Conservation (phyloP, 192 early-diverging fungal species). For the Coemansia sp. region DNA sequence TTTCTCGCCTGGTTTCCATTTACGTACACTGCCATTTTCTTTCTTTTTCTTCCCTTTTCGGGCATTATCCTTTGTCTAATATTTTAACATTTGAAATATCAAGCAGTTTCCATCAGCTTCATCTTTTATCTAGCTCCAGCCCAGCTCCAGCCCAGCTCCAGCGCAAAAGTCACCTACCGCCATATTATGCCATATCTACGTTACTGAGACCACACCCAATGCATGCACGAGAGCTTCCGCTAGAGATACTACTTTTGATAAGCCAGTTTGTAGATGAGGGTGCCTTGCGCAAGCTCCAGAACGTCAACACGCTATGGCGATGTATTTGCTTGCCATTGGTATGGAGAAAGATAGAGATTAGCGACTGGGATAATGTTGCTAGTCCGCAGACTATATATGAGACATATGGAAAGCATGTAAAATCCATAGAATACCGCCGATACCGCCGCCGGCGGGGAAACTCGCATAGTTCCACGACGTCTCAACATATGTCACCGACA, state of each 20-base stretch:
- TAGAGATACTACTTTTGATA: constrained; percentile 24
- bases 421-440: constrained; percentile 29
- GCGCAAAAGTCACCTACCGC: too few relatives aligned
- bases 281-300: constrained; percentile 20
- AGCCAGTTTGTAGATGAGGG: constrained; percentile 23
- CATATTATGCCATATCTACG: not conserved
- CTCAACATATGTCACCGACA: not conserved
- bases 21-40: too few relatives aligned
- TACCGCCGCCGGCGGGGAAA: constrained; percentile 31
- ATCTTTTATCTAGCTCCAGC: too few relatives aligned
- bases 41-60: too few relatives aligned
- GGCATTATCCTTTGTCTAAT: too few relatives aligned
- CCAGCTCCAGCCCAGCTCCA: too few relatives aligned
- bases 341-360: constrained; percentile 41
- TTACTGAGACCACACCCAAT: not conserved
- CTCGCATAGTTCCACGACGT: constrained; percentile 11
- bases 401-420: constrained; percentile 21
- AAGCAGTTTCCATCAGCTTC: too few relatives aligned
- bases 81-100: too few relatives aligned
- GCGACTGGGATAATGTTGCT: constrained; percentile 36
- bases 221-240: constrained; percentile 11
- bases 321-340: constrained; percentile 30
- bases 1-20: too few relatives aligned
- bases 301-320: constrained; percentile 36
- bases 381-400: constrained; percentile 17